Conservation (phyloP, 257 asterid genomes). For the Solanum paucissectum region DNA sequence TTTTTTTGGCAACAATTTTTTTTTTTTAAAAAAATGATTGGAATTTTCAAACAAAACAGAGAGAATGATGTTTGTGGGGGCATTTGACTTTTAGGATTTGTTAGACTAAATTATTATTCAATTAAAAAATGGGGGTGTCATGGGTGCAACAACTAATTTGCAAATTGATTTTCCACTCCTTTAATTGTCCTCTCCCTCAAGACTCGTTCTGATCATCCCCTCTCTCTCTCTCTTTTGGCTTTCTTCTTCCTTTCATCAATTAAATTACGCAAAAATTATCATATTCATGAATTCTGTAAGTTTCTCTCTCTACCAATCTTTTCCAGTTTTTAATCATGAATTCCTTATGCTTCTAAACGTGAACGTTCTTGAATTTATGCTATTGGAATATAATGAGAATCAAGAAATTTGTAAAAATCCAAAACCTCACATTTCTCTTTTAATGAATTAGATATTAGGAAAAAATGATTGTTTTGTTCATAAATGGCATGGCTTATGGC, state of each 20-base stretch:
- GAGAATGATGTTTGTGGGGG: neutral
- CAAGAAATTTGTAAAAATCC: neutral
- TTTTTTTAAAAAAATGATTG: neutral
- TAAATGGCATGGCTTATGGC: neutral
- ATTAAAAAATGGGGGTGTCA: neutral
- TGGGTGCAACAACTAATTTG: neutral
- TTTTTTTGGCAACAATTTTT: neutral
- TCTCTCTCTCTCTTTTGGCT: neutral
- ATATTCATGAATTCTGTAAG: neutral
- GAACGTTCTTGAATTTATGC: neutral
- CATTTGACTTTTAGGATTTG: neutral
- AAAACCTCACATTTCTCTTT: neutral
- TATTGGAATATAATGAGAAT: neutral
- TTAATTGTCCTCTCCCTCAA: neutral
- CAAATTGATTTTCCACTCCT: neutral
- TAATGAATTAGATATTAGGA: neutral
- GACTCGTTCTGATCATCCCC: neutral
- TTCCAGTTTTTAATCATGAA: neutral
- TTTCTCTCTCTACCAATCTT: neutral
- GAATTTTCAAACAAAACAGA: neutral
- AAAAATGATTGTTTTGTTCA: neutral
- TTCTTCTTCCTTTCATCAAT: neutral
- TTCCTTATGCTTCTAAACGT: neutral
- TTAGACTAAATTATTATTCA: neutral
- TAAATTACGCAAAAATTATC: neutral